Base-by-base conservation (phyloP, 768 basidiomycete species). In the Kwoniella dejecticola region DNA sequence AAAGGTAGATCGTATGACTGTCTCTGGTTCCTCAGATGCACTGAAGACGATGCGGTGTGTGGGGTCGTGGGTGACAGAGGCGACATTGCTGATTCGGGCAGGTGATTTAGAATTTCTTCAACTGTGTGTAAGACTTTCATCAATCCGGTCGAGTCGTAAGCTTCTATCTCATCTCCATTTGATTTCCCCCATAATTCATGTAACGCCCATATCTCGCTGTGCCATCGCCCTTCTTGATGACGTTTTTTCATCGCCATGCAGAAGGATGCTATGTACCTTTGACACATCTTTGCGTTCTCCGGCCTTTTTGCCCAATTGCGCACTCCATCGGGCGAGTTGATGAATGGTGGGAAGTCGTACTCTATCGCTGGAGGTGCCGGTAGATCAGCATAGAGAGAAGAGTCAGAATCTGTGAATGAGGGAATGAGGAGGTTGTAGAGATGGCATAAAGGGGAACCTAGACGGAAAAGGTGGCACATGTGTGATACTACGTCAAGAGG, bases 371-470 rank as follows among this genome's bases (percentile, higher is more conserved):
- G 21, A 4, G 72, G 72, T 5, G 56, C 44, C 15, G 66, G 59
- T 15, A 52, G 11, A 5, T 68, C 41, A 36, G 63, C 52, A 33
- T 62, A 75, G 15, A 74, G 29, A 11, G 63, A 33, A 12, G 68
- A 68, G 10, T 62, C 36, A 15, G 62, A 67, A 33, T 68, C 59
- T 44, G 61, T 58, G 61, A 80, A 73, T 30, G 78, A 70, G 38
- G 79, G 78, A 44, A 76, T 71, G 57, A 97, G 87, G 78, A 89
- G 87, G 81, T 99, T 95, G 83, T 91, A 95, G 70, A 99, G 87
- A 82, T 89, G 96, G 81, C 92, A 95, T 69, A 98, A 88, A 45
- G 93, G 88, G 48, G 91, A 87, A 60, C 96, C 96, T 33, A 92
- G 85, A 41, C 92, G 87, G 81, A 99, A 90, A 76, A 90, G 87